Evolutionary conservation across 164 flowering plant species (phyloP), one percentile per base, ranked within the genome.

Genomic region (Sedum album): DNA sequence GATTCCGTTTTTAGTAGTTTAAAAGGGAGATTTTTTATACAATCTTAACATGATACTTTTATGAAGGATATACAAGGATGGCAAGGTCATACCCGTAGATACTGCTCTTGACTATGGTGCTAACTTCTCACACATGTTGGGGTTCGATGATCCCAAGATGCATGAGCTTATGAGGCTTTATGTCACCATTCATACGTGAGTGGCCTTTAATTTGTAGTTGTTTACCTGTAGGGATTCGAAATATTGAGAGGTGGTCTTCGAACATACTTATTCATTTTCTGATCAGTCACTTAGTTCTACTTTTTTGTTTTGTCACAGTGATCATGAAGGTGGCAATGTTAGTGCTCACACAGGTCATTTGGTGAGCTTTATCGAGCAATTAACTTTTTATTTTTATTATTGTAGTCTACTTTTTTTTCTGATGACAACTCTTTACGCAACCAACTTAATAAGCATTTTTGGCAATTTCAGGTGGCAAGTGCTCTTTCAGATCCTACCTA

Each of bases 291-390:
- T n/a, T 9, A 8, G 38, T 28, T 23, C 30, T 26, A 23, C 21
- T 21, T 63, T 48, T 31, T 42, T 41, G 61, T 65, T 48, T 18
- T 74, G 31, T 73, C 82, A 73, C 91, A 95, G 97, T 84, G 99
- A 95, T 74, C 99, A 95, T 78, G 99, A 95, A 84, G 99, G 99
- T 76, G 99, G 99, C 65, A 95, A 95, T n/a, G n/a, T n/a, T n/a
- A n/a, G n/a, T n/a, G n/a, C n/a, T n/a, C n/a, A n/a, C n/a, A n/a
- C n/a, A n/a, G n/a, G n/a, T n/a, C n/a, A n/a, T n/a, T n/a, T n/a
- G n/a, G n/a, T n/a, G n/a, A n/a, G n/a, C n/a, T n/a, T 81, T 97
- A 90, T 26, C 92, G 99, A 76, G 95, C 99, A 73, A n/a, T n/a
- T n/a, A n/a, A n/a, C n/a, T n/a, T n/a, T n/a, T n/a, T n/a, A n/a